Percentiles rank a stretch among this genome's conserved stretches.
These are phyloP conservation scores for Dryas integrifolia DNA, from an alignment of 331 rosid species.

Conservation along the genomic window DNA sequence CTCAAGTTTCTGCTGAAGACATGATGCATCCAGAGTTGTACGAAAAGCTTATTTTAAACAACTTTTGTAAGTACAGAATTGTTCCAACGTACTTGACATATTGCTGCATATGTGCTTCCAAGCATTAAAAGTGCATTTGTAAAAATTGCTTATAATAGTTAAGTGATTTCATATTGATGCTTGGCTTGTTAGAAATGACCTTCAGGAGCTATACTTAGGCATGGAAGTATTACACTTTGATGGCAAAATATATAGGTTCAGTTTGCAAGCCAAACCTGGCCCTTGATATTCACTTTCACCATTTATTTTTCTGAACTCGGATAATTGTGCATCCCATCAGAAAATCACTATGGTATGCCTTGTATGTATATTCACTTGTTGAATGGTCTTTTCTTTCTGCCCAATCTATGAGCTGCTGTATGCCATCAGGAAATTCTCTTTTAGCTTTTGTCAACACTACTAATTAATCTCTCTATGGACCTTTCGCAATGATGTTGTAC, in stretches of 20 bases:
- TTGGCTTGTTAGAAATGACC: background rate
- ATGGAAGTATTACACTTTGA: background rate
- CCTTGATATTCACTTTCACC: background rate
- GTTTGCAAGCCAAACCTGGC: background rate
- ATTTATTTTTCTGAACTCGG: background rate
- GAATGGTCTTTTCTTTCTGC: background rate
- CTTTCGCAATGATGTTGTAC: background rate
- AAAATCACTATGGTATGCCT: background rate
- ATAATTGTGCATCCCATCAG: background rate
- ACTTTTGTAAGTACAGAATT: conserved; percentile 55
- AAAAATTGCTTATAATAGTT: background rate
- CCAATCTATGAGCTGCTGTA: background rate
- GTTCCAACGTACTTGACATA: background rate
- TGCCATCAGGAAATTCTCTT: background rate
- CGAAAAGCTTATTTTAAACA: conserved; percentile 70
- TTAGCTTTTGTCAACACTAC: background rate
- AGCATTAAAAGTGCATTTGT: background rate
- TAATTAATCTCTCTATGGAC: background rate
- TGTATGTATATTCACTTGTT: background rate
- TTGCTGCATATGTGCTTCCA: background rate
- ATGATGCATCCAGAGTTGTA: conserved; percentile 67
- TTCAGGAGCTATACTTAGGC: background rate
- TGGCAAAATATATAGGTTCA: background rate
- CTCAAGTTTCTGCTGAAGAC: conserved; percentile 67
- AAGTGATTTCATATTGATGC: background rate